Evolutionary conservation across 2,329 filamentous ascomycete genomes (phyloP).

Genomic region (Aspergillus pseudoglaucus): DNA sequence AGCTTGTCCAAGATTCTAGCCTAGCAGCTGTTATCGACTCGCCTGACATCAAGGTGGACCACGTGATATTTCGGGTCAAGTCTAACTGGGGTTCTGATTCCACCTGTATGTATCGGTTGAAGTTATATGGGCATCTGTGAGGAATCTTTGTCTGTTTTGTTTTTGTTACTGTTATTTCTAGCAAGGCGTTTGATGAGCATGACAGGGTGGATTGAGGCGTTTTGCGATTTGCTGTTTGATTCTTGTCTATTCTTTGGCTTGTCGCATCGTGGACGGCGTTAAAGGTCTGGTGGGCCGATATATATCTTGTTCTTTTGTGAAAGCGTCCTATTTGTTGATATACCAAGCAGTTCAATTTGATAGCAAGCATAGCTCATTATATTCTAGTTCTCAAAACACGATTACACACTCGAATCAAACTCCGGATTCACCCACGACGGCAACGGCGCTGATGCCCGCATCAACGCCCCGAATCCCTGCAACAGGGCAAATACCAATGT

Average conservation of each 20-base stretch:
- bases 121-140: slow-evolving; percentile 32
- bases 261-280: too few relatives aligned
- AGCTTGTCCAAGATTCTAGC: slow-evolving; percentile 34
- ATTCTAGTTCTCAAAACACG: background rate
- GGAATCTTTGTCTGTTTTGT: slow-evolving; percentile 9
- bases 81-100: slow-evolving; percentile 39
- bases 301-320: too few relatives aligned
- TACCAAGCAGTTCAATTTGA: too few relatives aligned
- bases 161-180: background rate
- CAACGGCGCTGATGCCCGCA: slow-evolving; percentile 31
- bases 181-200: background rate
- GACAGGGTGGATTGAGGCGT: too few relatives aligned
- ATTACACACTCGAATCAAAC: slow-evolving; percentile 16
- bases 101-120: slow-evolving; percentile 43
- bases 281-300: too few relatives aligned
- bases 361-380: too few relatives aligned
- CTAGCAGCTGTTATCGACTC: slow-evolving; percentile 34
- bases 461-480: slow-evolving; percentile 35
- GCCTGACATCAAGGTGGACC: slow-evolving; percentile 28
- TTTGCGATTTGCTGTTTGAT: too few relatives aligned
- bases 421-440: slow-evolving; percentile 46
- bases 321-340: too few relatives aligned
- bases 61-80: slow-evolving; percentile 36
- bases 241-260: too few relatives aligned
- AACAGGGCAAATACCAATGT: slow-evolving; percentile 32